phyloP scores from a whole-genome alignment of 345 rosid genomes.

The Corchorus olitorius region DNA sequence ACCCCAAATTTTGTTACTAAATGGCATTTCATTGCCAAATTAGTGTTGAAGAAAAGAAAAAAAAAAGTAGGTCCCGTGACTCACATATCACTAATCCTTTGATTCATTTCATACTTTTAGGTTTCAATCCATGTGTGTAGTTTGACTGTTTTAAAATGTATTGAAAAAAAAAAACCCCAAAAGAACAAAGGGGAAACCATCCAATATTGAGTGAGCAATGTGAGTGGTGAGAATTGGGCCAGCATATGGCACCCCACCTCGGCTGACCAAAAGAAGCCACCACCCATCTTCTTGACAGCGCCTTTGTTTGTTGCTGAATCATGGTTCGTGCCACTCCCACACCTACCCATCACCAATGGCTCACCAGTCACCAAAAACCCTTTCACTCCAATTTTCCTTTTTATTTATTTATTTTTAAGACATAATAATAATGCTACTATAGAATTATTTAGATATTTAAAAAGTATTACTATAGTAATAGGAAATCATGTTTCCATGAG shows the following conservation, averaged over 20 bases:
- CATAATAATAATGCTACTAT: neutral
- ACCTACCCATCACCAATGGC: conserved; percentile 17
- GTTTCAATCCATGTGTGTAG: neutral
- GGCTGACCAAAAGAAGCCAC: neutral
- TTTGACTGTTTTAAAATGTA: neutral
- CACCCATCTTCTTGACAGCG: conserved; percentile 3
- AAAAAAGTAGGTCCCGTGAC: neutral
- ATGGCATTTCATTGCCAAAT: neutral
- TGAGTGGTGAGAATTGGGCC: neutral
- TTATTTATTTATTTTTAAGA: neutral
- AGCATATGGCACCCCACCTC: conserved; percentile 7
- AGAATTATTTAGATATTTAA: neutral
- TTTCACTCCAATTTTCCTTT: neutral
- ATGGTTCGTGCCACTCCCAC: conserved; percentile 14
- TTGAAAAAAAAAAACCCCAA: neutral
- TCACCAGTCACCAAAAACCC: neutral
- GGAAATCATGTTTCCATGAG: neutral
- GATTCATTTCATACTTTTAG: neutral
- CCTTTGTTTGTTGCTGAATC: conserved; percentile 18
- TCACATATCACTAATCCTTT: neutral
- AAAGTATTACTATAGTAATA: neutral
- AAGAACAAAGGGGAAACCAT: neutral
- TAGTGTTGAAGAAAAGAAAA: neutral
- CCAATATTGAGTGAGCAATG: neutral
- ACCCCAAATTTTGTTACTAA: neutral